These are phyloP conservation scores for Osmozyma mogii DNA, from an alignment of 805 yeast genomes.

Conservation along the genomic window DNA sequence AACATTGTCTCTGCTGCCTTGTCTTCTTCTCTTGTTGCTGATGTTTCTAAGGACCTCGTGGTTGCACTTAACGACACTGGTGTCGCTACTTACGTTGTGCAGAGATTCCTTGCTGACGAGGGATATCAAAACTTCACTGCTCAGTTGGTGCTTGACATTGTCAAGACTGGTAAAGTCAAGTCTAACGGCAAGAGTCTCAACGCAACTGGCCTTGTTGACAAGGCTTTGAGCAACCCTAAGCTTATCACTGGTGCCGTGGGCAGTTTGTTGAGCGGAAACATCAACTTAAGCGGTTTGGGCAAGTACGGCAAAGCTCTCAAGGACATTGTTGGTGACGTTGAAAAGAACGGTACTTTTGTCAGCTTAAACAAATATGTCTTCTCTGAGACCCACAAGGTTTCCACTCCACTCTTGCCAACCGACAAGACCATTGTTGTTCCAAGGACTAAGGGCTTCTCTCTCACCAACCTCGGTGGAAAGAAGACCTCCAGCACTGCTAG, in stretches of 20 bases:
- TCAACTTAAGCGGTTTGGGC: constrained; percentile 10
- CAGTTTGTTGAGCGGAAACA: constrained; percentile 17
- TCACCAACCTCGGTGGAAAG: constrained; percentile 1
- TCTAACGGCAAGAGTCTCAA: constrained; percentile 18
- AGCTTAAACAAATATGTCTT: constrained; percentile 30
- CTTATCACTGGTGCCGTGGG: constrained; percentile 15
- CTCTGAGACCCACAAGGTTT: constrained; percentile 15
- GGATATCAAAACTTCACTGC: constrained; percentile 31
- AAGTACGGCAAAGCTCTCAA: constrained; percentile 25
- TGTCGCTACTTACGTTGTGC: constrained; percentile 28
- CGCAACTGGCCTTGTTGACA: constrained; percentile 17
- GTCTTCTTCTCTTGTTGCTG: constrained; percentile 18
- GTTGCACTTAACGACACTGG: constrained; percentile 35
- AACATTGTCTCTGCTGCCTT: constrained; percentile 23
- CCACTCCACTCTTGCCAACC: constrained; percentile 12
- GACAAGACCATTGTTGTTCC: constrained; percentile 10
- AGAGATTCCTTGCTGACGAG: constrained; percentile 26
- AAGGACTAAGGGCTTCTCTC: constrained; percentile 2
- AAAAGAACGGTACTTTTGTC: constrained; percentile 28
- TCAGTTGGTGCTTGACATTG: constrained; percentile 20
- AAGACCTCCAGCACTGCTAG: neutral
- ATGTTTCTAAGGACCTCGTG: constrained; percentile 19
- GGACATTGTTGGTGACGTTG: constrained; percentile 24
- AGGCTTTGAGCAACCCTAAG: constrained; percentile 19
- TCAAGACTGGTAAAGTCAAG: constrained; percentile 19